phyloP scores from a whole-genome alignment of 2,329 filamentous ascomycete genomes.

The Stagonosporopsis chrysanthemi region DNA sequence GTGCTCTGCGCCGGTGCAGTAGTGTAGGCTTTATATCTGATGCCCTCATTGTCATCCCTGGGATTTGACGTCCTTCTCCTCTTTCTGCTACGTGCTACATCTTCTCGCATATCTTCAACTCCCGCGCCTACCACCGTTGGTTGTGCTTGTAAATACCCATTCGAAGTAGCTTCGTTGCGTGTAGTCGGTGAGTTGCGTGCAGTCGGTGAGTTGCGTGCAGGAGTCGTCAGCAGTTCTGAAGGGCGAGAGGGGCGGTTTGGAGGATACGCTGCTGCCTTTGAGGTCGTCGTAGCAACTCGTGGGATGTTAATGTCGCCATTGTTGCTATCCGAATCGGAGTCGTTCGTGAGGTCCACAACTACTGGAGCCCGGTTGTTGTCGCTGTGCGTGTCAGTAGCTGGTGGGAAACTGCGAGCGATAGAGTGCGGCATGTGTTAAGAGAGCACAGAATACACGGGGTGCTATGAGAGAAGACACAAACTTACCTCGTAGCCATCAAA shows the following conservation, averaged over 20 bases:
- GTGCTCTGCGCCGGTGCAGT: not conserved
- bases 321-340: conserved; percentile 27
- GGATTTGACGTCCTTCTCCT: conserved; percentile 30
- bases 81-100: conserved; percentile 25
- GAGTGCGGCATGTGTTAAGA: not conserved
- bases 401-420: not conserved
- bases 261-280: not conserved
- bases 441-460: not conserved
- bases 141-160: conserved; percentile 7
- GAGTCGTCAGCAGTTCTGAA: not conserved
- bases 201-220: not conserved
- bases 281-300: not conserved
- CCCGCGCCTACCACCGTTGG: not conserved
- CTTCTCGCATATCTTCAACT: not conserved
- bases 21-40: not conserved
- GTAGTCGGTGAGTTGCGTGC: conserved; percentile 2
- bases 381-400: conserved; percentile 29
- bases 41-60: not conserved
- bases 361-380: conserved; percentile 15
- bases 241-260: not conserved
- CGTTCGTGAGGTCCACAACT: conserved; percentile 35
- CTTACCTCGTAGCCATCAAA: conserved; percentile 32
- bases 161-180: conserved; percentile 1
- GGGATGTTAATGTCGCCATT: not conserved
- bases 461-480: not conserved